Conservation (phyloP, 257 asterid genomes). For the Rubia yunnanensis region DNA sequence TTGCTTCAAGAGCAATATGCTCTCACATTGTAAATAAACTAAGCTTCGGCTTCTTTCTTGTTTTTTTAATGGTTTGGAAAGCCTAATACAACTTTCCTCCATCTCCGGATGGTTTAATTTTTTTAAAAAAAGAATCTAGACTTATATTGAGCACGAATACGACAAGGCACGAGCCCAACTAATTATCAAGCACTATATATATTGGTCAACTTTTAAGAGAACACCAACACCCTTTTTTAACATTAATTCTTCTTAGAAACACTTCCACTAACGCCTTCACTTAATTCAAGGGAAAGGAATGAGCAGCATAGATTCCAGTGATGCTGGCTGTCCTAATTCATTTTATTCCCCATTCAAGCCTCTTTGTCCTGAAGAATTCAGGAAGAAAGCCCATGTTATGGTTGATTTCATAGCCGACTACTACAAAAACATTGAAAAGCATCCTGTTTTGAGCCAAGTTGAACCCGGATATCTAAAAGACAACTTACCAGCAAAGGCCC, state of each 20-base stretch:
- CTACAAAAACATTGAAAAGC: slow-evolving; percentile 54
- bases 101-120: no score
- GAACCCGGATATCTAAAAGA: slow-evolving; percentile 58
- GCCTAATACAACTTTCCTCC: no score
- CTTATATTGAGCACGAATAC: no score
- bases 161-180: no score
- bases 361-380: slow-evolving; percentile 54
- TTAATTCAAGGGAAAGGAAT: neutral
- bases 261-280: neutral
- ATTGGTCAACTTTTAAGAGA: neutral
- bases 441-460: slow-evolving; percentile 71
- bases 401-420: slow-evolving; percentile 68
- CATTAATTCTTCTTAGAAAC: neutral
- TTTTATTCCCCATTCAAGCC: slow-evolving; percentile 25
- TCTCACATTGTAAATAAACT: no score
- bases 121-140: no score
- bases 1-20: no score
- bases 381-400: slow-evolving; percentile 50
- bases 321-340: neutral
- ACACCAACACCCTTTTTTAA: neutral
- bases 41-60: no score
- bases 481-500: slow-evolving; percentile 50
- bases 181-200: neutral
- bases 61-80: no score
- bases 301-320: slow-evolving; percentile 6